Percentiles rank a stretch among this genome's conserved stretches.
Evolutionary conservation across 2,329 filamentous ascomycete genomes (phyloP).

Genomic region (Rutstroemia sp.): DNA sequence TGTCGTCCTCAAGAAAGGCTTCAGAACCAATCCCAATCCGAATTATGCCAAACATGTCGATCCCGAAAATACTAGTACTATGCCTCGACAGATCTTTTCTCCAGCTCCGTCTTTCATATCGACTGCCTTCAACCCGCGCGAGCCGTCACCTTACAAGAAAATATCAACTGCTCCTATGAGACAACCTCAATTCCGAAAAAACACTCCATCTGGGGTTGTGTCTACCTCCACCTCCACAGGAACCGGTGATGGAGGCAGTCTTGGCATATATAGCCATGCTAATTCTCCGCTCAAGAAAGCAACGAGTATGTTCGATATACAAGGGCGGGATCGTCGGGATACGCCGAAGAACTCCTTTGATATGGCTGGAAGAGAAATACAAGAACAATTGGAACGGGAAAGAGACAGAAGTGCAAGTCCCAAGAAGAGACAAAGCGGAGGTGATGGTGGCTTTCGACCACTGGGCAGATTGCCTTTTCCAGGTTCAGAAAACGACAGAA

Average conservation of each 20-base stretch:
- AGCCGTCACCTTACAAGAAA: slow-evolving; percentile 32
- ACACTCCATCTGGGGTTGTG: slow-evolving; percentile 26
- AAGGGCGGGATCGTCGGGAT: slow-evolving; percentile 32
- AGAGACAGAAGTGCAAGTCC: slow-evolving; percentile 25
- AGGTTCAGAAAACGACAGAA: slow-evolving; percentile 15
- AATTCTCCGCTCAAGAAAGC: slow-evolving; percentile 80
- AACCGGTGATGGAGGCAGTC: slow-evolving; percentile 61
- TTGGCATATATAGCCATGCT: slow-evolving; percentile 73
- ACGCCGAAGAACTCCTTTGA: slow-evolving; percentile 54
- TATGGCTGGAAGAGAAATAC: slow-evolving; percentile 40
- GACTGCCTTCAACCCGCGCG: slow-evolving; percentile 24
- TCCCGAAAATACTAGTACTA: slow-evolving; percentile 43
- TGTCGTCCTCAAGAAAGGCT: slow-evolving; percentile 63
- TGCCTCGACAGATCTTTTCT: slow-evolving; percentile 29
- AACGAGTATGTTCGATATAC: slow-evolving; percentile 52
- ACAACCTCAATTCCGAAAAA: slow-evolving; percentile 45
- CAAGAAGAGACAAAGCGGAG: slow-evolving; percentile 21
- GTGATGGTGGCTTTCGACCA: slow-evolving; percentile 1
- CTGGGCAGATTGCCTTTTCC: slow-evolving; percentile 10
- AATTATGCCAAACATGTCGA: slow-evolving; percentile 70
- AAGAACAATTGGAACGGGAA: slow-evolving; percentile 20
- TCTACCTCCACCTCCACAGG: slow-evolving; percentile 20
- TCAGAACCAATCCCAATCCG: slow-evolving; percentile 75
- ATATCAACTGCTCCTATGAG: slow-evolving; percentile 39
- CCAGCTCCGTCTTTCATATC: slow-evolving; percentile 31